Percentiles rank a stretch among this genome's conserved stretches.
These are phyloP conservation scores for Jamesozyma rosinii DNA, from an alignment of 805 yeast genomes.

Conservation along the genomic window DNA sequence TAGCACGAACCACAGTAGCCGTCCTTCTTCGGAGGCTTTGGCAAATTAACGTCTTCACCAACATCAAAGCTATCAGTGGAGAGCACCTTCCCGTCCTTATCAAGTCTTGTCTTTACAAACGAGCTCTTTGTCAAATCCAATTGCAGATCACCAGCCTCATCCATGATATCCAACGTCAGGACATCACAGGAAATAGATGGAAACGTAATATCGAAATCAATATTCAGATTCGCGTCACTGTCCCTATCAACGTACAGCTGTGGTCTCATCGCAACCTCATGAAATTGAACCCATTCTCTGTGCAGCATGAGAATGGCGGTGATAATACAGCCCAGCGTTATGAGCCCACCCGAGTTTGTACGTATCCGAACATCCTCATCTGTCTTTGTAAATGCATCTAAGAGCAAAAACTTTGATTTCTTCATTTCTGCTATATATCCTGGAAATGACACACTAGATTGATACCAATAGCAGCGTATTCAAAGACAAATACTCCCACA, in stretches of 20 bases:
- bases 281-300: conserved; percentile 71
- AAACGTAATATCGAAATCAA: conserved; percentile 74
- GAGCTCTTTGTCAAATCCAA: conserved; percentile 62
- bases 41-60: conserved; percentile 32
- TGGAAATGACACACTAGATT: too few relatives aligned
- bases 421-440: too few relatives aligned
- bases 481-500: too few relatives aligned
- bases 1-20: conserved; percentile 82
- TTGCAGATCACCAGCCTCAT: conserved; percentile 77
- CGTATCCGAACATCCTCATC: conserved; percentile 86
- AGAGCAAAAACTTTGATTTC: conserved; percentile 34
- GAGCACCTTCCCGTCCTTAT: conserved; percentile 39
- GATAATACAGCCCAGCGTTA: conserved; percentile 61
- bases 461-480: too few relatives aligned
- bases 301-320: conserved; percentile 54
- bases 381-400: conserved; percentile 90
- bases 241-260: conserved; percentile 85
- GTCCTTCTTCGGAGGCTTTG: conserved; percentile 11
- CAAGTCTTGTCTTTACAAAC: conserved; percentile 56
- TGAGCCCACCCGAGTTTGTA: conserved; percentile 83
- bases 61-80: conserved; percentile 34
- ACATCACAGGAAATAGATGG: conserved; percentile 81
- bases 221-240: conserved; percentile 61
- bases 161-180: conserved; percentile 77
- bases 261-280: conserved; percentile 59